These are phyloP conservation scores for Tulasnella sp. DNA, from an alignment of 768 basidiomycete genomes.

Conservation along the genomic window DNA sequence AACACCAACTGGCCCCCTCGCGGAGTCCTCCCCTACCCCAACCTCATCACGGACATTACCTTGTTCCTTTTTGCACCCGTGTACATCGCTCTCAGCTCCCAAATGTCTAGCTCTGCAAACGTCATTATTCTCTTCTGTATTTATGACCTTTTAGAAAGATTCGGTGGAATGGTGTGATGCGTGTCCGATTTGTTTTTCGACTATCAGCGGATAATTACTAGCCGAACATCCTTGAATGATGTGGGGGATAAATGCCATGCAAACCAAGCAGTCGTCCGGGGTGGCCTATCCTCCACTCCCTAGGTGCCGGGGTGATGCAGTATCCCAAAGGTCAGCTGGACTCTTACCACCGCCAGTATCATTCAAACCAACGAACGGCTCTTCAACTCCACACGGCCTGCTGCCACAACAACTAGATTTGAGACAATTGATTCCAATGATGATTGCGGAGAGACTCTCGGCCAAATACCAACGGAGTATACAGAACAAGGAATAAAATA, in stretches of 20 bases:
- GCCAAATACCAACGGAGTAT: not conserved
- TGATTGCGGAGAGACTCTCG: not conserved
- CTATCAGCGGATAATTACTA: too few relatives aligned
- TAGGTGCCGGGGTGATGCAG: too few relatives aligned
- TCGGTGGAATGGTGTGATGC: not conserved
- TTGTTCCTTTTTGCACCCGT: not conserved
- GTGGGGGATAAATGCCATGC: too few relatives aligned
- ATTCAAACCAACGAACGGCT: too few relatives aligned
- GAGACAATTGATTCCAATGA: not conserved
- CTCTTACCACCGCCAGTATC: too few relatives aligned
- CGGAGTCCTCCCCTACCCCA: not conserved
- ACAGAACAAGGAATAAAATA: not conserved
- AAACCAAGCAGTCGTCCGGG: too few relatives aligned
- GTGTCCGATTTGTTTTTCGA: not conserved
- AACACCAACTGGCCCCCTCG: not conserved
- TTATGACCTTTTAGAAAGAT: not conserved
- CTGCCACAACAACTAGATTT: not conserved
- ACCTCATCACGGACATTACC: not conserved
- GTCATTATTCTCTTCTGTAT: conserved; percentile 3
- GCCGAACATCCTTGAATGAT: too few relatives aligned
- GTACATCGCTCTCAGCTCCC: not conserved
- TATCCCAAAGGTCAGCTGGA: too few relatives aligned
- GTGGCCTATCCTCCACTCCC: too few relatives aligned
- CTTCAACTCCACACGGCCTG: not conserved
- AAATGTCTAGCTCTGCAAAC: not conserved